Evolutionary conservation across 176 grass and related monocot species (phyloP).

Genomic region (Tillandsia leiboldiana): DNA sequence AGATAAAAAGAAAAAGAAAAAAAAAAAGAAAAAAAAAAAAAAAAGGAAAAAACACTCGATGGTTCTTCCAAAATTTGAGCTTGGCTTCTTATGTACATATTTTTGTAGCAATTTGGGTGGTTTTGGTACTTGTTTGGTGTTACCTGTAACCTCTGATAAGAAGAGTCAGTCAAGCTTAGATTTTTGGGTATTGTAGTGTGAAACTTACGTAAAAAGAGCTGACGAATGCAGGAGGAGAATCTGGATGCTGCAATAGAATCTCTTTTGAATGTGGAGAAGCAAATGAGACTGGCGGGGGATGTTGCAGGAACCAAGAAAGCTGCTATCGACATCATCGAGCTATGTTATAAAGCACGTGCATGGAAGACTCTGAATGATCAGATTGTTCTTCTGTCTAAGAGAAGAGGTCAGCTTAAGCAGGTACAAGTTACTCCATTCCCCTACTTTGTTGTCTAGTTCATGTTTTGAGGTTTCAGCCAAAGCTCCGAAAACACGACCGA

Average conservation of each 20-base stretch:
- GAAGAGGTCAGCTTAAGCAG: constrained; percentile 97
- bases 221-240: constrained; percentile 44
- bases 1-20: no score
- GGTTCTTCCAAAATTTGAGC: no score
- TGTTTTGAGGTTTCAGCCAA: no score
- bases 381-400: constrained; percentile 81
- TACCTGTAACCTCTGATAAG: no score
- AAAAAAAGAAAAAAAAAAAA: no score
- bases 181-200: not conserved
- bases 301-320: constrained; percentile 86
- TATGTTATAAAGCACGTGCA: constrained; percentile 59
- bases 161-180: no score
- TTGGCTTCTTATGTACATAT: no score
- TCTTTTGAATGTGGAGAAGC: constrained; percentile 84
- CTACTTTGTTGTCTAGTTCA: not conserved
- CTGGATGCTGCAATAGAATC: constrained; percentile 79
- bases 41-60: no score
- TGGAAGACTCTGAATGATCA: constrained; percentile 99
- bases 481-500: no score
- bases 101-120: no score
- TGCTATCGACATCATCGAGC: constrained; percentile 81
- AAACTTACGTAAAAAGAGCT: not conserved
- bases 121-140: no score
- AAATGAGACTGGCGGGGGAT: constrained; percentile 74
- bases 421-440: constrained; percentile 12